Evolutionary conservation across 441 rosid species (phyloP), one percentile per base, ranked within the genome.

Genomic region (Adansonia rubrostipa): DNA sequence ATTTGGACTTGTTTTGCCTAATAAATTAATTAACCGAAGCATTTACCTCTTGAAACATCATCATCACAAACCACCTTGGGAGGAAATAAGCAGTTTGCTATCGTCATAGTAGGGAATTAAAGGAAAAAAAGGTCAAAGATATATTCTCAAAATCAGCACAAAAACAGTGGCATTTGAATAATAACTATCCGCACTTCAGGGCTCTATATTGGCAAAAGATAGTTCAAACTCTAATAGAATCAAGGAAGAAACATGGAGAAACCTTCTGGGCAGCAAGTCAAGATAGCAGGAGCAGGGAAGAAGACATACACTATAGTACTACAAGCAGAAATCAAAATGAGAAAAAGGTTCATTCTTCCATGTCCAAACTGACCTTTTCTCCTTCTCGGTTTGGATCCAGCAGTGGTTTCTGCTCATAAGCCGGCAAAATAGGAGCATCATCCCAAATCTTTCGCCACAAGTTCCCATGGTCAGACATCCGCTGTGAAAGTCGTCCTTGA

Each of bases 391-490:
- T 88, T 51, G 99, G 97, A 84, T 97, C 99, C 74, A 95, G 77
- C 58, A 97, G 92, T 22, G 93, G 91, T 83, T 91, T 97, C 87
- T 97, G 99, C 79, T 95, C 99, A 79, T 86, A 94, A 42, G 87
- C 88, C 60, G 92, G 89, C 86, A 91, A 85, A 84, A 92, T 86
- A n/a, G 95, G 94, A 79, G 96, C 93, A 66, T 91, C 91, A 64
- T 89, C 87, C 99, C 99, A 97, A 85, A 91, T 90, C 83, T 93
- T 88, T 73, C 93, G 85, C 99, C 99, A 95, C 51, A 90, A 80
- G 78, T 95, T 97, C 76, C 98, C 99, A 75, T 77, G 88, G 64
- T 93, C 99, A 82, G 98, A 92, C 99, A 95, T 97, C 76, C 99
- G 87, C 78, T 86, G 86, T 42, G 99, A 93, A 87, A 97, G 97